phyloP scores from a whole-genome alignment of 208 protist genomes.

The Strigomonas culicis region DNA sequence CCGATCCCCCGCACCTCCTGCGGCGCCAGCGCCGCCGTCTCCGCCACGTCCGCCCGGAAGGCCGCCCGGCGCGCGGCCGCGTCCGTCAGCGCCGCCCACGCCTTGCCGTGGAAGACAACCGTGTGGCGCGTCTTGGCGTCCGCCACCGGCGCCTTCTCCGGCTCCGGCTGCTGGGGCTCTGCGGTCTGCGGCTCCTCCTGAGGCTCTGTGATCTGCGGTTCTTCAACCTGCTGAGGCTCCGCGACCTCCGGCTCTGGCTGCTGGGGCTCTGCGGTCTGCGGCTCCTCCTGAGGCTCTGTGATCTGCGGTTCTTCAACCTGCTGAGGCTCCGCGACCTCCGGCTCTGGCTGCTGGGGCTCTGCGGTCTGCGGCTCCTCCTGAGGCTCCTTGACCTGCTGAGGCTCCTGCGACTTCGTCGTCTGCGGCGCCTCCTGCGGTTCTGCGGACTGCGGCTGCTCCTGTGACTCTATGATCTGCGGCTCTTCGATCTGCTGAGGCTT shows the following conservation, averaged over 20 bases:
- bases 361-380: conserved; percentile 32
- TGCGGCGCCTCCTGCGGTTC: too few relatives aligned
- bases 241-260: neutral
- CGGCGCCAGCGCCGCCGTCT: conserved; percentile 20
- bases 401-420: too few relatives aligned
- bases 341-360: too few relatives aligned
- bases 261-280: too few relatives aligned
- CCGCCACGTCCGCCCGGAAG: conserved; percentile 36
- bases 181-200: neutral
- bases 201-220: neutral
- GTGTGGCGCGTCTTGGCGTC: conserved; percentile 35
- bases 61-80: conserved; percentile 16
- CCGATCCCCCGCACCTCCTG: too few relatives aligned
- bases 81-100: conserved; percentile 32
- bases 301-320: too few relatives aligned
- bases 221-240: neutral
- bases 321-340: too few relatives aligned
- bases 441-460: too few relatives aligned
- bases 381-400: conserved; percentile 22
- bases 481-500: too few relatives aligned
- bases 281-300: too few relatives aligned
- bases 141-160: conserved; percentile 6
- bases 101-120: conserved; percentile 49
- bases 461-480: too few relatives aligned
- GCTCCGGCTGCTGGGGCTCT: neutral